Conservation (phyloP, 352 stramenopile genomes). For the Phytophthora brassicae region DNA sequence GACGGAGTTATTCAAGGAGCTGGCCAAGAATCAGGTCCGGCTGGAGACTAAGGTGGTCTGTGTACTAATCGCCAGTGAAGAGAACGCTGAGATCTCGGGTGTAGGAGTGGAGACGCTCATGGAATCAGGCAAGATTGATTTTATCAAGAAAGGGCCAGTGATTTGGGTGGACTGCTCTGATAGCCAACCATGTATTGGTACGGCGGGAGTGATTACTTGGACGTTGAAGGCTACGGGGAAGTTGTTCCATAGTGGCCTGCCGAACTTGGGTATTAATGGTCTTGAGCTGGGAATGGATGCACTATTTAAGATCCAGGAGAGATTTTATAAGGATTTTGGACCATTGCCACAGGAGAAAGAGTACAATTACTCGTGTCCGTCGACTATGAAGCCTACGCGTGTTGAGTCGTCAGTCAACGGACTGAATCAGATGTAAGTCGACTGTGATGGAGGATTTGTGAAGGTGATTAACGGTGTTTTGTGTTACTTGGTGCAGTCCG, state of each 20-base stretch:
- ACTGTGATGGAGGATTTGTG: neutral
- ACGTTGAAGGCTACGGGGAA: constrained; percentile 88
- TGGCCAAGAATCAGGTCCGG: constrained; percentile 66
- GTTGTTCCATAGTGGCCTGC: constrained; percentile 89
- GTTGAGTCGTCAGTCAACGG: constrained; percentile 70
- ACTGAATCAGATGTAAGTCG: constrained; percentile 70
- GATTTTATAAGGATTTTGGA: constrained; percentile 90
- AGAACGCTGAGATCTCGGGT: constrained; percentile 71
- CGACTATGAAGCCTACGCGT: constrained; percentile 79
- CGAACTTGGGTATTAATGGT: constrained; percentile 87
- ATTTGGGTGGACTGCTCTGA: constrained; percentile 92
- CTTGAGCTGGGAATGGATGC: constrained; percentile 88
- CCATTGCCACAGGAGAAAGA: constrained; percentile 70
- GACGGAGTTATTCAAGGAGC: constrained; percentile 73
- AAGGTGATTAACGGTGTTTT: neutral
- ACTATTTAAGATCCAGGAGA: constrained; percentile 77
- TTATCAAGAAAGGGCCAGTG: constrained; percentile 90
- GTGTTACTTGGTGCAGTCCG: constrained; percentile 46
- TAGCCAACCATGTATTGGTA: constrained; percentile 90
- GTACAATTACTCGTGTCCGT: constrained; percentile 89
- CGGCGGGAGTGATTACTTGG: constrained; percentile 85
- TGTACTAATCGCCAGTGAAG: constrained; percentile 89
- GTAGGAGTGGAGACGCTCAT: constrained; percentile 88
- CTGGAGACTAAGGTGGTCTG: constrained; percentile 76
- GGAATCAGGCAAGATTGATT: constrained; percentile 86